Evolutionary conservation across 768 basidiomycete genomes (phyloP), one percentile per base, ranked within the genome.

Genomic region (Phlebiopsis gigantea): DNA sequence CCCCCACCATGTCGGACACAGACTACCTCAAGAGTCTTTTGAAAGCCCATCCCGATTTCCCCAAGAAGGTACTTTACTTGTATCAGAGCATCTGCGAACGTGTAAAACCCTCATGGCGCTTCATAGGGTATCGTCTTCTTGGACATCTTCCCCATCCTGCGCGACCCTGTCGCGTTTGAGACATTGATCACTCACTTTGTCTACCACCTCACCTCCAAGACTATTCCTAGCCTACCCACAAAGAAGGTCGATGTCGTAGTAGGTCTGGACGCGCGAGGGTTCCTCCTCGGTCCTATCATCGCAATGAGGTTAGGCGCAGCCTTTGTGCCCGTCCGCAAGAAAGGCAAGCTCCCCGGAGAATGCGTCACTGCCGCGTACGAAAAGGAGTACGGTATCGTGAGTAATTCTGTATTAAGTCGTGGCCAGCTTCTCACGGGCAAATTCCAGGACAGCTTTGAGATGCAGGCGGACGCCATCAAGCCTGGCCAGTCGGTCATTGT

Each of bases 291-390:
- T 1, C 97, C 97, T 1, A 81, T 93, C 62, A 82, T 99, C 64
- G 97, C 97, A 4, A 73, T 92, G 65, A 79, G 96, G 57, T 75
- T 99, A 25, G 91, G 92, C 25, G 94, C 94, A 1, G 91, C 93
- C 10, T 99, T 99, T 63, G 93, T 97, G 2, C 95, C 97, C 1
- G 94, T 98, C 30, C 80, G 97, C 58, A 99, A 99, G 74, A 75
- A 76, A 59, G 95, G 94, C 4, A 99, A 98, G 71, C 79, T 99
- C n/a, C 97, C 97, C 5, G 97, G 97, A 46, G 66, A 83, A 63
- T 89, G 87, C 68, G 79, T 85, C 46, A 76, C 78, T 29, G 87
- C 83, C 2, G 79, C 78, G 21, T 99, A 93, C 63, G 83, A 86
- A 71, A 97, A 97, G 77, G 97, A 99, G 69, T 97, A 98, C 63